Evolutionary conservation across 164 flowering plant species (phyloP), one percentile per base, ranked within the genome.

Genomic region (Cinnamomum micranthum): DNA sequence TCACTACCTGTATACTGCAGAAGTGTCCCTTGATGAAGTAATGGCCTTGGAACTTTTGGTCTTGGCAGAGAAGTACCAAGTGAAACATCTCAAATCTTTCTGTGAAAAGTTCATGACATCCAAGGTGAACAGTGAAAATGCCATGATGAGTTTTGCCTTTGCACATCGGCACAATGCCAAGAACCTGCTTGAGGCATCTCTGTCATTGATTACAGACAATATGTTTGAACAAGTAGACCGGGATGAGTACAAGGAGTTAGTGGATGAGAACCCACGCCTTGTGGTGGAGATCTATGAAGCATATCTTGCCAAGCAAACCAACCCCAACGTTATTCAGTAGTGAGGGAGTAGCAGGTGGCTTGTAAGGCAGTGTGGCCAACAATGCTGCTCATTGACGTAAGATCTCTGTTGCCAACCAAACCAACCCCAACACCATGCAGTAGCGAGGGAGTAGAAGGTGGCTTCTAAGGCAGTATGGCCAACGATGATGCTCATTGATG

Each of bases 41-140:
- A 78, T 90, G 88, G 94, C 97, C 7, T 88, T 72, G 73, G 92
- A 92, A 31, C 93, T 94, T 68, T 72, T 94, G 50, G 87, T 88
- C 5, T 66, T 94, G 83, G 95, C 91, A 55, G 98, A 94, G 71
- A 94, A 92, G 74, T 94, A 92, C 77, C 85, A 92, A 81, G 98
- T 94, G 79, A 88, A 86, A 82, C 92, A 94, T 72, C 90, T 94
- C 64, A 94, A 92, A 80, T 72, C 84, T 2, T 82, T 85, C 69
- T 94, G 97, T 70, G 97, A 92, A 87, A 89, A 83, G 82, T 91
- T 82, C 78, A 75, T 94, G 80, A 79, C 89, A 31, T 86, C 98
- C 41, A 89, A 87, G 50, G 75, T 94, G 84, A 90, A 83, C 77
- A 85, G 87, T 86, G 92, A 90, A 50, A 92, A 85, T 71, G 84